A percentile compares a stretch with the other conserved stretches of the same genome.
Evolutionary conservation across 768 basidiomycete genomes (phyloP).

Genomic region (Kwoniella sp.): DNA sequence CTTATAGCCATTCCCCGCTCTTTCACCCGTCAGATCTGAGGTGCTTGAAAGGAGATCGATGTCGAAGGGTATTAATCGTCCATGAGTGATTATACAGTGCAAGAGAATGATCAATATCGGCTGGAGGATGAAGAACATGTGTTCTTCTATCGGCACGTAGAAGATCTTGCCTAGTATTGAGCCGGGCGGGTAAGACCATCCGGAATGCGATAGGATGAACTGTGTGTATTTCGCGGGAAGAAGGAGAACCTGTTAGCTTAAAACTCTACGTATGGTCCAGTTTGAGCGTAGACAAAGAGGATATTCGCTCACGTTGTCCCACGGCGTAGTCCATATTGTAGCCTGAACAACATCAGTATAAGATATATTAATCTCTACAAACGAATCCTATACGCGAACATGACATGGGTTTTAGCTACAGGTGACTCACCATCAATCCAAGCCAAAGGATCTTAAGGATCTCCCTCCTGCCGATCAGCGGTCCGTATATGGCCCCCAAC

Average conservation of each 20-base stretch:
- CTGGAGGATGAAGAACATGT: slow-evolving; percentile 54
- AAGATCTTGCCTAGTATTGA: slow-evolving; percentile 45
- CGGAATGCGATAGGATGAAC: slow-evolving; percentile 41
- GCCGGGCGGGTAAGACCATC: slow-evolving; percentile 48
- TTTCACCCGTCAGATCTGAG: too few species aligned
- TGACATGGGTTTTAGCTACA: too few species aligned
- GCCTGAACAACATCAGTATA: slow-evolving; percentile 34
- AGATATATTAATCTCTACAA: too few species aligned
- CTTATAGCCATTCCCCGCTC: neutral
- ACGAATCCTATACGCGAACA: too few species aligned
- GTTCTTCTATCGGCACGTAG: slow-evolving; percentile 53
- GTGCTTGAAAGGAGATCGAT: neutral
- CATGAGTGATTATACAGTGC: slow-evolving; percentile 37
- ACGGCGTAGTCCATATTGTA: slow-evolving; percentile 54
- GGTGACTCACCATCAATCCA: slow-evolving; percentile 46
- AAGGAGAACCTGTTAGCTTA: too few species aligned
- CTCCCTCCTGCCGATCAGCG: slow-evolving; percentile 49
- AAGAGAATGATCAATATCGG: slow-evolving; percentile 50
- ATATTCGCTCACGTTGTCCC: slow-evolving; percentile 53
- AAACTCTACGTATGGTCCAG: too few species aligned
- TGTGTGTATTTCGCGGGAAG: too few species aligned
- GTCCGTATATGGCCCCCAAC: slow-evolving; percentile 37
- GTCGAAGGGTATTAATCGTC: slow-evolving; percentile 41
- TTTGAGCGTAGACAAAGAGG: too few species aligned
- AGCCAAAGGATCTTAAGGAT: slow-evolving; percentile 48